Evolutionary conservation across 257 asterid genomes (phyloP).

Genomic region (Eucommia ulmoides): DNA sequence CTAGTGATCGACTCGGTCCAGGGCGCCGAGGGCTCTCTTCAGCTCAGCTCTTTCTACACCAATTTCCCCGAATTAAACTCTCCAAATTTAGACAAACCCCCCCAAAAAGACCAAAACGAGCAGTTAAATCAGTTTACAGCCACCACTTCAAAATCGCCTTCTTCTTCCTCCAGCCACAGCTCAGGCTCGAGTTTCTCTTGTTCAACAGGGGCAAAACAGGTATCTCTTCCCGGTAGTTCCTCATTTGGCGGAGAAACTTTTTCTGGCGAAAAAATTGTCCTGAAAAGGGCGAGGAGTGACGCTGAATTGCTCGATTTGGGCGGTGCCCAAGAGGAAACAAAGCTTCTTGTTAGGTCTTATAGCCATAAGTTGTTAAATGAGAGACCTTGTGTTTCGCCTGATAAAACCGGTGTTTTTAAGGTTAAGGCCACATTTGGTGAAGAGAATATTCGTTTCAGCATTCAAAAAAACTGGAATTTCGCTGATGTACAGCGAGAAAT

Average conservation of each 20-base stretch:
- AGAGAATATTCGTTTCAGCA: conserved; percentile 57
- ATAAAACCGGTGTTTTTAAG: conserved; percentile 22
- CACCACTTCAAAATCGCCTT: conserved; percentile 27
- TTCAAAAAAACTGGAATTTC: conserved; percentile 50
- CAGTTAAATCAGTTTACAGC: conserved; percentile 14
- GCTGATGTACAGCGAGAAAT: conserved; percentile 40
- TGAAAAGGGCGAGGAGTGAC: conserved; percentile 36
- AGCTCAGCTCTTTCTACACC: conserved; percentile 62
- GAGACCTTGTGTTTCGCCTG: conserved; percentile 29
- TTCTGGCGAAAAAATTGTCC: conserved; percentile 23
- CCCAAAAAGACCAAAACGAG: conserved; percentile 10
- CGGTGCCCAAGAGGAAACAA: conserved; percentile 43
- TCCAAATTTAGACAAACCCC: conserved; percentile 25
- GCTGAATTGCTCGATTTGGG: conserved; percentile 34
- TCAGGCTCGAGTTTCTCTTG: conserved; percentile 53
- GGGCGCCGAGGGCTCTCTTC: conserved; percentile 69
- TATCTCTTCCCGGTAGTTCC: conserved; percentile 23
- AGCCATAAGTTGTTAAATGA: conserved; percentile 42
- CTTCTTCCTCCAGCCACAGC: conserved; percentile 61
- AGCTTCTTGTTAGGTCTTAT: conserved; percentile 39
- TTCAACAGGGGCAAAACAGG: conserved; percentile 47
- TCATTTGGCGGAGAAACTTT: conserved; percentile 20
- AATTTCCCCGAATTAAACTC: conserved; percentile 64
- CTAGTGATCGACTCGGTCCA: conserved; percentile 75
- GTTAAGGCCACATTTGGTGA: conserved; percentile 65